Base-by-base conservation (phyloP, 2,329 filamentous ascomycete species). In the Paracorniculantispora psalliotae region DNA sequence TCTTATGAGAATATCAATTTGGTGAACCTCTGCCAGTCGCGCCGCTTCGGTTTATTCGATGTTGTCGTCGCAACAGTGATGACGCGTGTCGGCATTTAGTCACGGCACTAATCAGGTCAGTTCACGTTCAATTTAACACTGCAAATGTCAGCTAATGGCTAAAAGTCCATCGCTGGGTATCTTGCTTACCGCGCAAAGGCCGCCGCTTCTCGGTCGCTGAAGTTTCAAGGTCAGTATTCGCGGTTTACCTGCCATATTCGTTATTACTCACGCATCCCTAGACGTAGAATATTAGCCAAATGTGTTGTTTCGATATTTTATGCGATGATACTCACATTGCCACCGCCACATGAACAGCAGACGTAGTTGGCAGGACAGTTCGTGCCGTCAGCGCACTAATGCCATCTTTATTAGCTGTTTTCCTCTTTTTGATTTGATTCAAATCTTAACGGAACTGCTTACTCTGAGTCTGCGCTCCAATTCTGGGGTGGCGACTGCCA, bases 291-390 rank as follows among this genome's bases (percentile, higher is more conserved):
- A n/a, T n/a, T n/a, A n/a, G n/a, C n/a, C n/a, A n/a, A n/a, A n/a
- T n/a, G n/a, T n/a, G n/a, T n/a, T n/a, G n/a, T n/a, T n/a, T n/a
- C n/a, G n/a, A n/a, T n/a, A n/a, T 8, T 1, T 19, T 8, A 4
- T 33, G 2, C 15, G 17, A 5, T 2, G 43, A 26, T 48, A 50
- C 48, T 1, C 37, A 51, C 48, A 25, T 51, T 25, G 48, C 48
- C 48, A 37, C 48, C 25, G 48, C 48, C 48, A 26, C 48, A 51
- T 9, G 48, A 51, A 30, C 48, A 51, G 48, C 48, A 51, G 33
- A 37, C 17, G 13, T 37, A 10, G 33, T 51, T 51, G 4, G 48
- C 4, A 12, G 48, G 48, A 21, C 48, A 51, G 17, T 37, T 51
- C 9, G 48, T 51, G 48, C 48, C 48, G n/a, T 51, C 48, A 17